Evolutionary conservation across 345 rosid species (phyloP).

Genomic region (Lumnitzera racemosa): DNA sequence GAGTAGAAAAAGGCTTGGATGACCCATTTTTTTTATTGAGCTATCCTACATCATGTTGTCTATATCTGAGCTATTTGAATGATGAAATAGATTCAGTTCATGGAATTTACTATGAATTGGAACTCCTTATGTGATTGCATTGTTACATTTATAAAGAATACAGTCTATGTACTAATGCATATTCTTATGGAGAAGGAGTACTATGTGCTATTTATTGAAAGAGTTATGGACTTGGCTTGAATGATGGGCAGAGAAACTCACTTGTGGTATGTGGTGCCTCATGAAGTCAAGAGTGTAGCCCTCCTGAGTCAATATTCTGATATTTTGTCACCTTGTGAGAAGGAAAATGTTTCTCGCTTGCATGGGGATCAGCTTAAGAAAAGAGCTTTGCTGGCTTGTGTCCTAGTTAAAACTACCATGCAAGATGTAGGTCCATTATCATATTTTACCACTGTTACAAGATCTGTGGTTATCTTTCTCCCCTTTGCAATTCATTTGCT

Average conservation of each 20-base stretch:
- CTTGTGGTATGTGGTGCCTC: conserved; percentile 72
- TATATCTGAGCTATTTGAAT: too few species aligned
- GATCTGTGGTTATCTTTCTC: not conserved
- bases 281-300: conserved; percentile 54
- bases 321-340: conserved; percentile 70
- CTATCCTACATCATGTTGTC: too few species aligned
- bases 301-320: conserved; percentile 55
- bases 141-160: too few species aligned
- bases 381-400: conserved; percentile 71
- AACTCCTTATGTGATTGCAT: too few species aligned
- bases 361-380: conserved; percentile 61
- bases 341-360: conserved; percentile 38
- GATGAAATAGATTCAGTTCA: too few species aligned
- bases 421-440: conserved; percentile 59
- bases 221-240: not conserved
- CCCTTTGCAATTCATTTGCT: not conserved
- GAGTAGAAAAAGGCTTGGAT: too few species aligned
- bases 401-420: conserved; percentile 77
- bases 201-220: not conserved
- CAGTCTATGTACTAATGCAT: not conserved
- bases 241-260: conserved; percentile 62
- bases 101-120: too few species aligned
- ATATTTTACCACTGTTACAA: not conserved
- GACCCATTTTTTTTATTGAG: too few species aligned
- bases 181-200: not conserved